Percentiles rank a stretch among this genome's conserved stretches.
These are phyloP conservation scores for Helianthus tuberosus DNA, from an alignment of 129 eudicot species.

Conservation along the genomic window DNA sequence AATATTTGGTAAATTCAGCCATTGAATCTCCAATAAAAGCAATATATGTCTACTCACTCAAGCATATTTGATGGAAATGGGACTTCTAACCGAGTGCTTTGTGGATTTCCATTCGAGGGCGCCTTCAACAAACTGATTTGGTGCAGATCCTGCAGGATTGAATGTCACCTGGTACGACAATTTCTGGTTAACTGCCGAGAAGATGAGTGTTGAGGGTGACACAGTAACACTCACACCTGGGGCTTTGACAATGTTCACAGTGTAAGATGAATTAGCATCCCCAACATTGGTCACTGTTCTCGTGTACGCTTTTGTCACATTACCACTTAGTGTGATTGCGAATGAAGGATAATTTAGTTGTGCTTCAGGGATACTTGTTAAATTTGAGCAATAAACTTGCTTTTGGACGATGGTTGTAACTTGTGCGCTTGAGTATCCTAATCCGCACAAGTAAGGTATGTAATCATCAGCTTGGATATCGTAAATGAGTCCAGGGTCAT, in stretches of 20 bases:
- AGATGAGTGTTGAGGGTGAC: constrained; percentile 34
- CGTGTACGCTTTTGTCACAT: constrained; percentile 24
- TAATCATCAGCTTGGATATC: constrained; percentile 48
- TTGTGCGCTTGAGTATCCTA: constrained; percentile 39
- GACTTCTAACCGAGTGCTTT: constrained; percentile 42
- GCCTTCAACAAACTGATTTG: constrained; percentile 29
- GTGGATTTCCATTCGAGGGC: constrained; percentile 33
- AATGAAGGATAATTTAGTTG: constrained; percentile 60
- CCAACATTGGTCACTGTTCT: constrained; percentile 66
- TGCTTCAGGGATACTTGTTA: constrained; percentile 33
- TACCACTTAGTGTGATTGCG: constrained; percentile 25
- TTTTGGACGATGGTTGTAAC: constrained; percentile 31
- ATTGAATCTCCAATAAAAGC: neutral
- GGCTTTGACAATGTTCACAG: constrained; percentile 7
- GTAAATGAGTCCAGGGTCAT: constrained; percentile 48
- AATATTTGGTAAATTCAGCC: constrained; percentile 7
- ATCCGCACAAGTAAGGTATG: constrained; percentile 46
- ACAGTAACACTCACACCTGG: constrained; percentile 30
- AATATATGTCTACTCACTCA: constrained; percentile 15
- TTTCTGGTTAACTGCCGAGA: constrained; percentile 39
- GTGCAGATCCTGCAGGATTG: neutral
- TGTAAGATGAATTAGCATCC: constrained; percentile 42
- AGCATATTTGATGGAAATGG: constrained; percentile 35
- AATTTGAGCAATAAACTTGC: constrained; percentile 34
- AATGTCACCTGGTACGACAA: constrained; percentile 40